Evolutionary conservation across 768 basidiomycete species (phyloP), one percentile per base, ranked within the genome.

Genomic region (Clathrus columnatus): DNA sequence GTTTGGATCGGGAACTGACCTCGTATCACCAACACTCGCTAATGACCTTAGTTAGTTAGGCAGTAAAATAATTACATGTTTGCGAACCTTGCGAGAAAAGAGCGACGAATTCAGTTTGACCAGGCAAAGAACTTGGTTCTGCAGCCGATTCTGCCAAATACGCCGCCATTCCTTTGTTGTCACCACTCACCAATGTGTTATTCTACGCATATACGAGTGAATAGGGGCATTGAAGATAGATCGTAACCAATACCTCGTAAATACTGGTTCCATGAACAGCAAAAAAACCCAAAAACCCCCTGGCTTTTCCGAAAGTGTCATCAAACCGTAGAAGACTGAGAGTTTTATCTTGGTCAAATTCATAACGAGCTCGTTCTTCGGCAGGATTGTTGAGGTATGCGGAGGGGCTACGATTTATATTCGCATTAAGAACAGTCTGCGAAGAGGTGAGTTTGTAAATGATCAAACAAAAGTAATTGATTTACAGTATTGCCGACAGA

Each of bases 101-200:
- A 20, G 87, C 86, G 23, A 89, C 75, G 61, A 88, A 89, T 1
- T 76, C 78, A 28, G 73, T 74, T 61, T 81, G 82, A 50, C 88
- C 87, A 0, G 88, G 88, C 74, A 80, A 74, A 0, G 79, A 59
- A 48, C 72, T 64, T 2, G 87, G 86, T 62, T 88, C 85, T 0
- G 80, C 73, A 51, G 72, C 76, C 18, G 82, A 83, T 74, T 90
- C 88, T 58, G 87, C 91, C 17, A 89, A 65, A 66, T 79, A 84
- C 7, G 86, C 86, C 2, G 87, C 86, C 85, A 90, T 88, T 42
- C 88, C 88, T 66, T 91, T 90, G 72, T 90, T 90, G 67, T 90
- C 88, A 2, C 76, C 69, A 66, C 85, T 88, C 27, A 90, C 77
- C n/a, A 89, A 71, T 0, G 87, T 88, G 59, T 88, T 90, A 64